Conservation (phyloP, 2,329 filamentous ascomycete genomes). For the Diatrype stigma region DNA sequence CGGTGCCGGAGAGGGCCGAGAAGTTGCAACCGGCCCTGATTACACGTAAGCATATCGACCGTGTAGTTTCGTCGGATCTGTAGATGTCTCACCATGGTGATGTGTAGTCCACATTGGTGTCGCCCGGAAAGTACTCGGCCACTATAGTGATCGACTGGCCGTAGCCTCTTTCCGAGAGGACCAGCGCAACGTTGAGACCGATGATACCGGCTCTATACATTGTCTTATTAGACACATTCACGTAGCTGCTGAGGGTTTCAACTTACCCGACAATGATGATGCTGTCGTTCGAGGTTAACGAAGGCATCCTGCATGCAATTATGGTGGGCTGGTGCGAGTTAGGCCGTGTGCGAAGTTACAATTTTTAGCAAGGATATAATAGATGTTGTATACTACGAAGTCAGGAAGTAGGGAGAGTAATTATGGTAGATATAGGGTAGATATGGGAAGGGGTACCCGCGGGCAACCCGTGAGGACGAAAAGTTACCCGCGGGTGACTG, state of each 20-base stretch:
- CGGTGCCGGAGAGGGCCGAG: conserved; percentile 38
- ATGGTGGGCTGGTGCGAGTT: conserved; percentile 6
- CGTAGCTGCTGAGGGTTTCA: background rate
- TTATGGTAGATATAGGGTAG: no score
- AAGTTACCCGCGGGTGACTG: no score
- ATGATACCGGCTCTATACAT: conserved; percentile 32
- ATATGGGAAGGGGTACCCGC: no score
- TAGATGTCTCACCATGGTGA: conserved; percentile 33
- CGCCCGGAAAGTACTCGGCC: conserved; percentile 37
- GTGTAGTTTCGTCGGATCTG: conserved; percentile 1
- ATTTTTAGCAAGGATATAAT: no score
- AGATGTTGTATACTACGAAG: no score
- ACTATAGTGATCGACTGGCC: conserved; percentile 31
- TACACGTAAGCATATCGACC: background rate
- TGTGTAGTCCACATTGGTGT: conserved; percentile 34
- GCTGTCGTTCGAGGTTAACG: background rate
- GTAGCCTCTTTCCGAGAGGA: conserved; percentile 31
- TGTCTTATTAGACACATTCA: background rate
- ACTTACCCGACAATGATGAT: conserved; percentile 7
- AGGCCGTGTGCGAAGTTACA: no score
- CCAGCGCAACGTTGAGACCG: conserved; percentile 34
- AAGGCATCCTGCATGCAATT: background rate
- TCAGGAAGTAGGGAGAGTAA: no score
- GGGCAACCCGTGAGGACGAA: no score
- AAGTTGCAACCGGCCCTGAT: conserved; percentile 41